Evolutionary conservation across 192 early-diverging fungal species (phyloP).

Genomic region (Coemansia reversa): DNA sequence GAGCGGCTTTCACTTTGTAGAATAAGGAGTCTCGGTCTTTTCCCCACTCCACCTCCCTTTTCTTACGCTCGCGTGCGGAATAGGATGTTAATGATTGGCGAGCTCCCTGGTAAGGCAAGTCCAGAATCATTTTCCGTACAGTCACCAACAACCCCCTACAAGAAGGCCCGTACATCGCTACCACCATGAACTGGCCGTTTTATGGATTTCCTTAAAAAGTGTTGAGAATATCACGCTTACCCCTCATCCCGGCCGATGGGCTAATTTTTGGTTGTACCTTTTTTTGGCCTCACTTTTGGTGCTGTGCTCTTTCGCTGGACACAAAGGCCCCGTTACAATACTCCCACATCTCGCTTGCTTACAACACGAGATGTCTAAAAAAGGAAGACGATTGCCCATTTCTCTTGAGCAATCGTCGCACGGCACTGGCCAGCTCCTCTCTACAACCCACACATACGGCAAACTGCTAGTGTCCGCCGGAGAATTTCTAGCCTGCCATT

Average conservation of each 20-base stretch:
- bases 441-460: background rate
- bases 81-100: background rate
- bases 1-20: background rate
- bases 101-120: background rate
- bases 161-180: background rate
- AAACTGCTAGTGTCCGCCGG: background rate
- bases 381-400: background rate
- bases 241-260: background rate
- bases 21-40: background rate
- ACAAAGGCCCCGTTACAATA: no score
- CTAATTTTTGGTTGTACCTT: no score
- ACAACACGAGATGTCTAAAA: background rate
- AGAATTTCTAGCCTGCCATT: background rate
- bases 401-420: background rate
- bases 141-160: background rate
- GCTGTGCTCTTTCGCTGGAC: no score
- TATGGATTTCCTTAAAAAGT: no score
- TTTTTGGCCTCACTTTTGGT: no score
- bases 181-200: background rate
- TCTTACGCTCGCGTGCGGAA: background rate
- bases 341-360: background rate
- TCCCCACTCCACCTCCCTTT: background rate
- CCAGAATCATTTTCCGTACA: background rate
- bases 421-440: background rate
- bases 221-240: no score